Evolutionary conservation across 306 rosid genomes (phyloP), one percentile per base, ranked within the genome.

Genomic region (Abrus precatorius): DNA sequence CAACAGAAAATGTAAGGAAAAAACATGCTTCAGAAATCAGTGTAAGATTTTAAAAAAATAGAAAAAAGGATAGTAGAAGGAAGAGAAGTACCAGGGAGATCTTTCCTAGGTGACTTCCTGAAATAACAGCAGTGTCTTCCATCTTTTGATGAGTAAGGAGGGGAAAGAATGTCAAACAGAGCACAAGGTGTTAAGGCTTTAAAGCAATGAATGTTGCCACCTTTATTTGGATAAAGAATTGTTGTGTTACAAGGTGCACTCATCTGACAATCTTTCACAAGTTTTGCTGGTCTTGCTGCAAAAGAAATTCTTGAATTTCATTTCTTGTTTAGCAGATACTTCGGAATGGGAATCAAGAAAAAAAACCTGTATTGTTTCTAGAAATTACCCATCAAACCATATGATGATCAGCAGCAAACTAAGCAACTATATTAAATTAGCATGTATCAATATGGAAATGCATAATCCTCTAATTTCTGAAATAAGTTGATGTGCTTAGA

Each of bases 191-290:
- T 82, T 38, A 79, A 9, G 68, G 89, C 89, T 75, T 79, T 74
- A 14, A 82, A 86, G 66, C 89, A 78, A 53, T 86, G 89, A 45
- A 86, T 79, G 78, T 86, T 86, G 84, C 86, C 89, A 43, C 82
- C 84, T 33, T 74, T 86, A 63, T 79, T 86, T 40, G 89, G 84
- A 86, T 82, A 70, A 8, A 86, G 89, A 49, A 76, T 54, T 59
- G 86, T 82, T 62, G 82, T 79, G 57, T 64, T 55, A 7, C 86
- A 86, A 0, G 89, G 86, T 63, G 86, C 89, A 62, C 5, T 50
- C 89, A 82, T 86, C 67, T 78, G 76, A 33, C 89, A 82, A 63
- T 86, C 86, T 82, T 56, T 69, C 33, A 79, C 79, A 3, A 74
- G 86, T 69, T 70, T 79, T 48, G 89, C 86, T 12, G 89, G 79